Evolutionary conservation across 2,329 filamentous ascomycete genomes (phyloP).

Genomic region (Zymoseptoria tritici): DNA sequence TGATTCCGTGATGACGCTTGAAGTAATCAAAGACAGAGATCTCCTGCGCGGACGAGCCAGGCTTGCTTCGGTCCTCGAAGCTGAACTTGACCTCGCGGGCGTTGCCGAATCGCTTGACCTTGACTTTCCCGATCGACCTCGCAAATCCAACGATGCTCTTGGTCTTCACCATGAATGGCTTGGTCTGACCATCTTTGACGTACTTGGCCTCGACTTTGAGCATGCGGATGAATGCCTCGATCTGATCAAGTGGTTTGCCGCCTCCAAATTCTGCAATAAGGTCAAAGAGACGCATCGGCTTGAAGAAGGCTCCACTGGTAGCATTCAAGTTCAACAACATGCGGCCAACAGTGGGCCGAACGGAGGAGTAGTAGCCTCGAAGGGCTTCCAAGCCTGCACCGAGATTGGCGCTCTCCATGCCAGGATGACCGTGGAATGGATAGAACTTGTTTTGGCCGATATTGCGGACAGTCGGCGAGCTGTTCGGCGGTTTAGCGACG

Average conservation of each 20-base stretch:
- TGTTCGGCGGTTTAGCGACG: conserved; percentile 43
- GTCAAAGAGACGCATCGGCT: conserved; percentile 26
- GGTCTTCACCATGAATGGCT: conserved; percentile 22
- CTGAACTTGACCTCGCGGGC: conserved; percentile 48
- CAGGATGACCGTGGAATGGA: conserved; percentile 30
- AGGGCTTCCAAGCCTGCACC: conserved; percentile 49
- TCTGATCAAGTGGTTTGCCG: conserved; percentile 2
- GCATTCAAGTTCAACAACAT: conserved; percentile 58
- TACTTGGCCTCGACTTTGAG: conserved; percentile 24
- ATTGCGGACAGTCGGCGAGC: conserved; percentile 34
- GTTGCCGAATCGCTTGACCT: conserved; percentile 21
- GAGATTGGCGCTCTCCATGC: conserved; percentile 35
- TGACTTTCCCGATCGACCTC: conserved; percentile 13
- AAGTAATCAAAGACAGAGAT: conserved; percentile 50
- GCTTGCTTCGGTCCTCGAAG: conserved; percentile 11
- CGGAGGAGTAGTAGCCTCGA: conserved; percentile 56
- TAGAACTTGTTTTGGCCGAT: conserved; percentile 51
- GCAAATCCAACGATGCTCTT: conserved; percentile 45
- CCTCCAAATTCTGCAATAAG: conserved; percentile 31
- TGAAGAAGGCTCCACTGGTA: conserved; percentile 52
- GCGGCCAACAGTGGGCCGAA: conserved; percentile 51
- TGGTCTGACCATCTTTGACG: conserved; percentile 16
- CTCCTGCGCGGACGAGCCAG: conserved; percentile 28
- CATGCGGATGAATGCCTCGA: conserved; percentile 23
- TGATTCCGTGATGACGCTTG: conserved; percentile 34